Base-by-base conservation (phyloP, 2,329 filamentous ascomycete genomes). In the Triangularia verruculosa region DNA sequence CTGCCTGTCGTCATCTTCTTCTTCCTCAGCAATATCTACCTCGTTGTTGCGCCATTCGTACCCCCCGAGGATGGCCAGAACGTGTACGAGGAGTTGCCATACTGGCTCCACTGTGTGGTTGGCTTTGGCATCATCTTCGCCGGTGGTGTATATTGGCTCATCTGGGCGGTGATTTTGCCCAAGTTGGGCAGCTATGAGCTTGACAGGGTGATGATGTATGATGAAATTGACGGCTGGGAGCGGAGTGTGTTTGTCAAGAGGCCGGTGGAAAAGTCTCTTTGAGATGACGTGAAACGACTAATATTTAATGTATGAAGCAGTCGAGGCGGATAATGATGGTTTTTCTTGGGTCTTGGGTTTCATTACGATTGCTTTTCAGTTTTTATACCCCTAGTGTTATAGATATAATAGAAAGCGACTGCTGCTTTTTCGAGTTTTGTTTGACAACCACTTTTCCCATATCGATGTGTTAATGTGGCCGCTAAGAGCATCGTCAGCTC, bases 181-280 rank as follows among this genome's bases (percentile, higher is more conserved):
- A 79, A 77, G 70, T 65, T 86, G 30, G 83, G 83, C 13, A 70
- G 71, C 0, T 86, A 89, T 69, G 78, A 84, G 68, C 77, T 90
- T 9, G 78, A 85, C 2, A 79, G 82, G 62, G 82, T 87, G 73
- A 79, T 76, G 0, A 72, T 80, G 1, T 73, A 88, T 7, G 83
- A 86, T 65, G 79, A 79, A 0, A 79, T 84, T 51, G 86, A 89
- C 71, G 86, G 87, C 1, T 89, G 87, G 87, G 85, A 86, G 68
- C 77, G 83, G 30, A 84, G 77, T 61, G 78, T 83, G 2, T 87
- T 88, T 70, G 74, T 78, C 1, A 78, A 72, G 63, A 72, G 77
- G 65, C 81, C 83, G 1, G 28, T 62, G 13, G 11, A 59, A 17
- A 47, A 47, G n/a, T 6, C 11, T n/a, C 39, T 20, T 20, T 47